Base-by-base conservation (phyloP, 345 rosid species). In the Luvunga scandens region DNA sequence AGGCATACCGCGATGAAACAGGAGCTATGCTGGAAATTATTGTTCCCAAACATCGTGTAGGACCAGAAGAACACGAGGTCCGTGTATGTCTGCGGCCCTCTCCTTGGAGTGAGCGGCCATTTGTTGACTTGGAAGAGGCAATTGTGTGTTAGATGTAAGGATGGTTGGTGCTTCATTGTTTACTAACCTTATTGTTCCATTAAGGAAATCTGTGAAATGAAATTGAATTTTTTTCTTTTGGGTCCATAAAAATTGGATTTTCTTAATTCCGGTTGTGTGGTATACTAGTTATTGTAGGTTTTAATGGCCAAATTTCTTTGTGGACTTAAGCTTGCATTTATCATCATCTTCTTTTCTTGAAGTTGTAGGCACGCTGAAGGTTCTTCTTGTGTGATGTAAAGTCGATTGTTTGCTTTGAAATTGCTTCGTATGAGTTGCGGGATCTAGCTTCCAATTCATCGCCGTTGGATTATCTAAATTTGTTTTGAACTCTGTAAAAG, bases 41-140 rank as follows among this genome's bases (percentile, higher is more conserved):
- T 36, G 94, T 94, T 75, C 98, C 98, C 24, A 94, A 94, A 86
- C 87, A 83, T 84, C 89, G 90, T 10, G 69, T 66, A 39, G 98
- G 98, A 78, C 97, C 93, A 48, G 98, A 92, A 87, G 98, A 94
- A 87, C 98, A 94, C 62, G 98, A 94, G 81, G 98, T 94, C 61
- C 95, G 88, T 16, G 95, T 93, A 27, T 93, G 94, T 87, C 84
- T 91, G 50, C 91, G 96, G 72, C 93, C 98, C 38, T 66, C 82
- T 24, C 78, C 87, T 67, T 77, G 91, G 91, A 82, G 83, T 67
- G 86, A 86, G 66, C 71, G 89, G 73, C 73, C 85, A 22, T 81
- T 67, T 70, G 84, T 84, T 71, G 73, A 80, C 81, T 81, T 72
- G 67, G 77, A 80, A 72, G 80, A 78, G 79, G 75, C 77, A 75